phyloP scores from a whole-genome alignment of 495 filamentous ascomycete genomes.

The Pseudevernia furfuracea region DNA sequence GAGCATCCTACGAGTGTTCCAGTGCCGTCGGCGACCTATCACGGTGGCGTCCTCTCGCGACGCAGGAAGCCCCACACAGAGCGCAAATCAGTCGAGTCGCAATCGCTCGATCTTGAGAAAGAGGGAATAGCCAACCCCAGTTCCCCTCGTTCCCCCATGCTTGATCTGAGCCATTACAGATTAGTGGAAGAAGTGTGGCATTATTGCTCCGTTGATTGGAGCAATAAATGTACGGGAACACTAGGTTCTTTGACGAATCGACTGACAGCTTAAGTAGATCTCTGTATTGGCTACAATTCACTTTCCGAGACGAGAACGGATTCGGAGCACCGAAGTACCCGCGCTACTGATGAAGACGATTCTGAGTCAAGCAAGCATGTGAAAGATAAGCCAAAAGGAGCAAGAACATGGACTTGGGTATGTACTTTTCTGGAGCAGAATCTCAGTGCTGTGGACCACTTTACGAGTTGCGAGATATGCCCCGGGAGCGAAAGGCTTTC shows the following conservation, averaged over 20 bases:
- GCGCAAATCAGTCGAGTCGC: conserved; percentile 14
- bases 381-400: conserved; percentile 51
- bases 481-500: neutral
- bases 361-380: conserved; percentile 27
- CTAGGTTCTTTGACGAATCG: neutral
- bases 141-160: conserved; percentile 1
- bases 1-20: conserved; percentile 35
- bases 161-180: conserved; percentile 40
- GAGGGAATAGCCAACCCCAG: neutral
- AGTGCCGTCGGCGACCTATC: neutral
- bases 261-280: conserved; percentile 40
- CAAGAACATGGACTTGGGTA: conserved; percentile 60
- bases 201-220: conserved; percentile 55
- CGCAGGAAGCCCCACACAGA: neutral
- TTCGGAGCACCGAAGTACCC: neutral
- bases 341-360: conserved; percentile 9
- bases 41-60: neutral
- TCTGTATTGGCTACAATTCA: conserved; percentile 78
- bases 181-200: conserved; percentile 59
- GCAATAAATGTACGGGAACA: conserved; percentile 41
- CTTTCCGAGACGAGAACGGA: conserved; percentile 47
- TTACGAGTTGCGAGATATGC: neutral
- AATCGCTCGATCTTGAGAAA: conserved; percentile 17
- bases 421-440: neutral
- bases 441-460: neutral